A percentile compares a stretch with the other conserved stretches of the same genome.
Conservation (phyloP, 2,329 filamentous ascomycete genomes). For the Claviceps pazoutovae region DNA sequence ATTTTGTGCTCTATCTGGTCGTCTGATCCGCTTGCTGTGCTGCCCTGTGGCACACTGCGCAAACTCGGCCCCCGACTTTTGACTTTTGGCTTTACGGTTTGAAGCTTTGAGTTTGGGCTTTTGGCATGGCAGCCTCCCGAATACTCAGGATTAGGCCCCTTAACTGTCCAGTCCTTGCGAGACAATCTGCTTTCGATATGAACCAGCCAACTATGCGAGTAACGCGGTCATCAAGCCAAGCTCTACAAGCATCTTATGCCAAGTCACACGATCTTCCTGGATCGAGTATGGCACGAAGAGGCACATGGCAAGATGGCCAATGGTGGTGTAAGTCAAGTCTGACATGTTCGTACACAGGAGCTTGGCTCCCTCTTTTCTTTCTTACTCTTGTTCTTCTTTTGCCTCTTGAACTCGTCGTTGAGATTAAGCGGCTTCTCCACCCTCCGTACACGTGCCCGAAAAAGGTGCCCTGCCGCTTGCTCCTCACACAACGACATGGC, state of each 20-base stretch:
- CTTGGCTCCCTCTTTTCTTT: not conserved
- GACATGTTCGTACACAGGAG: not conserved
- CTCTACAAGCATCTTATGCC: slow-evolving; percentile 1
- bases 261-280: slow-evolving; percentile 11
- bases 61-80: not conserved
- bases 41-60: not conserved
- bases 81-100: too few species aligned
- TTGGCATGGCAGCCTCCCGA: not conserved
- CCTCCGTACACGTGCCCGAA: not conserved
- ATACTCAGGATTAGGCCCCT: not conserved
- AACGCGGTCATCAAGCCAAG: not conserved
- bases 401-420: not conserved
- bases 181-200: slow-evolving; percentile 1
- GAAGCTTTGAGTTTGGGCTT: not conserved
- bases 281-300: slow-evolving; percentile 19
- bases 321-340: slow-evolving; percentile 22
- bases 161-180: not conserved
- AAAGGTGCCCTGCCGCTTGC: not conserved
- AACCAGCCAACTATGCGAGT: not conserved
- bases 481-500: not conserved
- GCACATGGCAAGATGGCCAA: slow-evolving; percentile 18
- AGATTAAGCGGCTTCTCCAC: too few species aligned
- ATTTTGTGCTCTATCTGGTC: not conserved
- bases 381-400: not conserved
- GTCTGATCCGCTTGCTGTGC: not conserved